Evolutionary conservation across 1,284 basidiomycete genomes (phyloP).

Genomic region (Cryptococcus sp.): DNA sequence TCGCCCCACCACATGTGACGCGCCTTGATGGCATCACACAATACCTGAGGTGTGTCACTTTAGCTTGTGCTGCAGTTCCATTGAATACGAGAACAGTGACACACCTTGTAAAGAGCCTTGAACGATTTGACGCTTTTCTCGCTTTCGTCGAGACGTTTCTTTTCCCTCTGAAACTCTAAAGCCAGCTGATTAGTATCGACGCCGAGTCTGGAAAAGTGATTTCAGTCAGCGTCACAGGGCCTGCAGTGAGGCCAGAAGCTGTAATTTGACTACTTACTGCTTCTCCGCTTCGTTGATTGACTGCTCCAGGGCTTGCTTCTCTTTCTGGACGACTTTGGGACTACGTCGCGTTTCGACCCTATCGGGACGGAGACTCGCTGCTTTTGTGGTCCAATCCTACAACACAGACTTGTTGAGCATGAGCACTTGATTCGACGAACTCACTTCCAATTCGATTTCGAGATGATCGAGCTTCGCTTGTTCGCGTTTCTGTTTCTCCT

Average conservation of each 20-base stretch:
- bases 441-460: background rate
- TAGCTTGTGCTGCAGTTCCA: too few species aligned
- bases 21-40: constrained; percentile 36
- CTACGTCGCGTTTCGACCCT: constrained; percentile 63
- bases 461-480: constrained; percentile 3
- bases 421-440: constrained; percentile 2
- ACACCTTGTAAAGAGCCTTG: constrained; percentile 42
- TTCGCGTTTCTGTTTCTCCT: constrained; percentile 1
- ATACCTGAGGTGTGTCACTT: too few species aligned
- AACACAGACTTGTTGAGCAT: too few species aligned
- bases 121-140: constrained; percentile 12
- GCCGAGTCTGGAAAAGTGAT: constrained; percentile 61
- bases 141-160: background rate
- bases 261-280: constrained; percentile 55
- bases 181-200: constrained; percentile 75
- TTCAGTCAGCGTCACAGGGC: background rate
- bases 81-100: background rate
- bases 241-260: background rate
- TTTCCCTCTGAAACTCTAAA: constrained; percentile 60
- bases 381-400: constrained; percentile 25
- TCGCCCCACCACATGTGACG: constrained; percentile 79
- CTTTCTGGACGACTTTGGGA: constrained; percentile 61
- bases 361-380: constrained; percentile 53
- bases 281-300: constrained; percentile 71
- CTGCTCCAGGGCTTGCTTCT: constrained; percentile 64